Conservation (phyloP, 352 stramenopile genomes). For the Globisporangium paddicum region DNA sequence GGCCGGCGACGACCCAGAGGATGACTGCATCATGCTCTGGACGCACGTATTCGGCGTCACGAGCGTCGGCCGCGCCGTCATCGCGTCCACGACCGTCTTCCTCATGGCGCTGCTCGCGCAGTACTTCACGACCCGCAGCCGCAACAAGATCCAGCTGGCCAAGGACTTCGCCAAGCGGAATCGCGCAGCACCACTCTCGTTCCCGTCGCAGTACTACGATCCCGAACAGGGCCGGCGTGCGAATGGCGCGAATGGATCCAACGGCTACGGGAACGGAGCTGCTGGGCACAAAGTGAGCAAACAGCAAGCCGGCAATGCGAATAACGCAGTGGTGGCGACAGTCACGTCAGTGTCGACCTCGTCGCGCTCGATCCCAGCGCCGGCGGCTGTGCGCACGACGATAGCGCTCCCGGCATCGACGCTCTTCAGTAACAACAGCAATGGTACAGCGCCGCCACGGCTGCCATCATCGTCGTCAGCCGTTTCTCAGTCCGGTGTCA, state of each 20-base stretch:
- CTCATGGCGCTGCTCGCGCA: constrained; percentile 53
- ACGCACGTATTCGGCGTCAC: constrained; percentile 47
- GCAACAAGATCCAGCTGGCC: constrained; percentile 37
- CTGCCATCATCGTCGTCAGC: not conserved
- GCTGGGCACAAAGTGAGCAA: not conserved
- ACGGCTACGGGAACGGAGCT: not conserved
- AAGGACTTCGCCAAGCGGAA: constrained; percentile 32
- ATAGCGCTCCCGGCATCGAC: constrained; percentile 1
- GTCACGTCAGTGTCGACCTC: constrained; percentile 15
- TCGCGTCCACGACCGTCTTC: constrained; percentile 47
- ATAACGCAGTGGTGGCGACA: constrained; percentile 7
- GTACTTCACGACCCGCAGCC: constrained; percentile 41
- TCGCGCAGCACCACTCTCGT: not conserved
- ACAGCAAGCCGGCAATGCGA: not conserved
- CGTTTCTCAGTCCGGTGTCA: not conserved
- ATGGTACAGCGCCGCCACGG: constrained; percentile 7
- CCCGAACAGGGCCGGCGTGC: constrained; percentile 19
- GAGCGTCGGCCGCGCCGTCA: constrained; percentile 27
- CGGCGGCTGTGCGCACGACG: not conserved
- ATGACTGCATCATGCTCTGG: constrained; percentile 73
- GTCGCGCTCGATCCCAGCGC: constrained; percentile 6
- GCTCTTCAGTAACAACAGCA: constrained; percentile 10
- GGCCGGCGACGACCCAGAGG: constrained; percentile 28
- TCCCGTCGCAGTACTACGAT: constrained; percentile 26
- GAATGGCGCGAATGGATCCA: not conserved